A percentile compares a stretch with the other conserved stretches of the same genome.
These are phyloP conservation scores for Chlorociboria aeruginascens DNA, from an alignment of 495 filamentous ascomycete species.

Conservation along the genomic window DNA sequence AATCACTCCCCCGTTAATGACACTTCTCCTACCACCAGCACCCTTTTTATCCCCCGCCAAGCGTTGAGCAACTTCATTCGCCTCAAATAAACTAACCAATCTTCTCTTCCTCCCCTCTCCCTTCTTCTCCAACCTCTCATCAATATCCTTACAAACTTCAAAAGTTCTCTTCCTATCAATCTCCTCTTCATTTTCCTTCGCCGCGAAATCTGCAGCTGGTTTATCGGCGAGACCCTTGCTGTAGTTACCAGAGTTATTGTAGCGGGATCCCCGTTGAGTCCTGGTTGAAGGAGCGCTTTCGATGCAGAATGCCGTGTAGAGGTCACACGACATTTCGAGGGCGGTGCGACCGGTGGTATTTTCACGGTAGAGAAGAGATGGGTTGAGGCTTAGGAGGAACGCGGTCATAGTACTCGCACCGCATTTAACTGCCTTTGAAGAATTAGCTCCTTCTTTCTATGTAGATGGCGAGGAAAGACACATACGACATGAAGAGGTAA, in stretches of 20 bases:
- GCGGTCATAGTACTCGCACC: constrained; percentile 26
- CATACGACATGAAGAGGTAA: constrained; percentile 42
- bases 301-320: constrained; percentile 6
- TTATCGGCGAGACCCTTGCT: not conserved
- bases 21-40: constrained; percentile 1
- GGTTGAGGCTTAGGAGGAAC: constrained; percentile 40
- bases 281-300: not conserved
- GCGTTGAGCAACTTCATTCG: constrained; percentile 60
- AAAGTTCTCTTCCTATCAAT: constrained; percentile 16
- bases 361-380: constrained; percentile 49
- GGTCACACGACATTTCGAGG: constrained; percentile 35
- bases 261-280: not conserved
- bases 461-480: too few relatives aligned
- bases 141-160: constrained; percentile 15
- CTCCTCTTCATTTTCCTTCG: constrained; percentile 1
- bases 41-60: constrained; percentile 20
- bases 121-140: constrained; percentile 16
- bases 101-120: constrained; percentile 35
- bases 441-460: too few relatives aligned
- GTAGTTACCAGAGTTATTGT: not conserved
- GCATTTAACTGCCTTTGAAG: constrained; percentile 27
- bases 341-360: constrained; percentile 62
- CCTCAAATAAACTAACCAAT: constrained; percentile 56
- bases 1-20: constrained; percentile 11
- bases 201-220: not conserved